A percentile compares a stretch with the other conserved stretches of the same genome.
Conservation (phyloP, 495 filamentous ascomycete species). For the Aspergillus sclerotiicarbonarius region DNA sequence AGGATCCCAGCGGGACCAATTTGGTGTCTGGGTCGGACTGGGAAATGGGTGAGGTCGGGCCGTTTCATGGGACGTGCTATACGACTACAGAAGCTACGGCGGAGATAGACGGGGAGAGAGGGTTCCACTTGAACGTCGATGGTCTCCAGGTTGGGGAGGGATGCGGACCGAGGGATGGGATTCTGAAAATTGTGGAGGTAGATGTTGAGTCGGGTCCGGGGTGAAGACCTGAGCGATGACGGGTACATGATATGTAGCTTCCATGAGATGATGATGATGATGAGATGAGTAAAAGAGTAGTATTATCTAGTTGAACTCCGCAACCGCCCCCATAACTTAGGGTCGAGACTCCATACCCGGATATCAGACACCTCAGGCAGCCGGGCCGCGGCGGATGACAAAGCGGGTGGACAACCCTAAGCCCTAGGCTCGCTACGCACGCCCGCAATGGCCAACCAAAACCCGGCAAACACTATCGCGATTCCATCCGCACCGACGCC, state of each 20-base stretch:
- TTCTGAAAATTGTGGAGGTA: conserved; percentile 27
- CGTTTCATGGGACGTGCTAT: conserved; percentile 14
- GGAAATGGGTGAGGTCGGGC: conserved; percentile 7
- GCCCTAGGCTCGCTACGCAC: conserved; percentile 30
- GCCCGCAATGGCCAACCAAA: conserved; percentile 33
- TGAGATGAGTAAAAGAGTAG: too few relatives aligned
- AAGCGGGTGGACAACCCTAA: conserved; percentile 19
- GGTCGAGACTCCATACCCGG: neutral
- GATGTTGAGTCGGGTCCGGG: conserved; percentile 23
- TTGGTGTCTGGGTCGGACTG: neutral
- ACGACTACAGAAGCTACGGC: conserved; percentile 13
- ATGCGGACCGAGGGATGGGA: conserved; percentile 12
- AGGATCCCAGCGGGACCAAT: neutral
- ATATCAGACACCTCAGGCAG: conserved; percentile 12
- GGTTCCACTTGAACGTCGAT: conserved; percentile 1
- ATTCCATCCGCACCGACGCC: conserved; percentile 37
- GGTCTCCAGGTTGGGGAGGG: neutral
- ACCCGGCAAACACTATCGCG: conserved; percentile 32
- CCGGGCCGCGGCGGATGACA: neutral
- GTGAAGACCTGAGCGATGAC: neutral
- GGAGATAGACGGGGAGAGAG: neutral
- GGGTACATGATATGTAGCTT: too few relatives aligned
- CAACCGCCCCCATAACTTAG: neutral
- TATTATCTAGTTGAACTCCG: neutral
- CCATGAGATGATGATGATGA: too few relatives aligned